Evolutionary conservation across 1,284 basidiomycete species (phyloP).

Genomic region (Spongispora temasekensis): DNA sequence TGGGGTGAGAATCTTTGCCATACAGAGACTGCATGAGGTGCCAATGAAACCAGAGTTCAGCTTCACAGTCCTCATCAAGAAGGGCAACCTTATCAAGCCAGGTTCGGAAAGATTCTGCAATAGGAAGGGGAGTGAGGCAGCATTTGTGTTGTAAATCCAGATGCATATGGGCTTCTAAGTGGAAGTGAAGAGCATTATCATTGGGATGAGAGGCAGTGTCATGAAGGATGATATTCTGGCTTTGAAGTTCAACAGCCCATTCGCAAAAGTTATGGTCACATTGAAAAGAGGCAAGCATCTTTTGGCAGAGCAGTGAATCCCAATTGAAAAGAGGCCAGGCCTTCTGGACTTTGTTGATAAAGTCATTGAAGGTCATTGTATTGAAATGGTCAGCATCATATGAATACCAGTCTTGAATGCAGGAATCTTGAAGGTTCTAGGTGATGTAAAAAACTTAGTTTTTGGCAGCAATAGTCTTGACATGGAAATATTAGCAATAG

Average conservation of each 20-base stretch:
- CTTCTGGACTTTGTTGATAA: neutral
- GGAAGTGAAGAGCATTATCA: neutral
- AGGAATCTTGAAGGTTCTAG: neutral
- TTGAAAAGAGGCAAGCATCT: slow-evolving; percentile 1
- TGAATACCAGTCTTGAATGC: slow-evolving; percentile 10
- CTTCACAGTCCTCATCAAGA: neutral
- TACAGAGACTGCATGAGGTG: neutral
- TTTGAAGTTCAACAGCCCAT: slow-evolving; percentile 4
- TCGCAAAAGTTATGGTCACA: neutral
- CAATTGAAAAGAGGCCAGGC: slow-evolving; percentile 7
- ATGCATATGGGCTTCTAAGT: slow-evolving; percentile 10
- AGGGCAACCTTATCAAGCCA: slow-evolving; percentile 9
- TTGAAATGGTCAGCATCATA: neutral
- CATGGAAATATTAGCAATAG: neutral
- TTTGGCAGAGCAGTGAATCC: neutral
- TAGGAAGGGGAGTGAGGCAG: neutral
- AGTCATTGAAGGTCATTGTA: neutral
- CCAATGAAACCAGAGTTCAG: neutral
- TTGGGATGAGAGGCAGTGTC: neutral
- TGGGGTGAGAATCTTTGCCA: neutral
- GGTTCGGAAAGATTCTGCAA: neutral
- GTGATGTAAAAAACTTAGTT: neutral
- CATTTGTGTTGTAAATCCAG: neutral
- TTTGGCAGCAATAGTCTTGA: neutral
- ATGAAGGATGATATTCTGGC: slow-evolving; percentile 4